These are phyloP conservation scores for Yarrowia sp. DNA, from an alignment of 805 yeast species.

Conservation along the genomic window DNA sequence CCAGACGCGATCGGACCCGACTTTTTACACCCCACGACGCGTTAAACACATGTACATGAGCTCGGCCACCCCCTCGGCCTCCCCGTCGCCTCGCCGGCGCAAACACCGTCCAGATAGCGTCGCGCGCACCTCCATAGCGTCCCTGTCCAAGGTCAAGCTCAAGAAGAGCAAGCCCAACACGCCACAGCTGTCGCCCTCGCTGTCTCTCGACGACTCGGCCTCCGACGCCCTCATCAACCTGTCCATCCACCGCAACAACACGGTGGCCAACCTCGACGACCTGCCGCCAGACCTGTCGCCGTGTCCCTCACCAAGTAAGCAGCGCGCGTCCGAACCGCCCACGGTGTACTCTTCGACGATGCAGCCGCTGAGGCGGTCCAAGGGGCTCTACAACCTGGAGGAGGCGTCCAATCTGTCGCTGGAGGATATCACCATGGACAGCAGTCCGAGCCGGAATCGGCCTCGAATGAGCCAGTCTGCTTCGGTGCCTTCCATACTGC, in stretches of 20 bases:
- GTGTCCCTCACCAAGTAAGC: slow-evolving; percentile 14
- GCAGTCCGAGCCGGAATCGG: background rate
- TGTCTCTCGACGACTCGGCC: slow-evolving; percentile 20
- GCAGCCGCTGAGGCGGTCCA: slow-evolving; percentile 41
- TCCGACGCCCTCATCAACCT: slow-evolving; percentile 26
- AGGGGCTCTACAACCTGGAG: slow-evolving; percentile 44
- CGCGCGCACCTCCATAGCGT: slow-evolving; percentile 10
- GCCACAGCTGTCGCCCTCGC: slow-evolving; percentile 18
- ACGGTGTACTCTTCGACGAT: slow-evolving; percentile 18
- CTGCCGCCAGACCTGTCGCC: slow-evolving; percentile 11
- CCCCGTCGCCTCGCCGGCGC: slow-evolving; percentile 26
- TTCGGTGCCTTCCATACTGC: background rate
- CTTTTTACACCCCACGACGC: background rate
- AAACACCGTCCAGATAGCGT: slow-evolving; percentile 14
- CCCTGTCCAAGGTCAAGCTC: slow-evolving; percentile 19
- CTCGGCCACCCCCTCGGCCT: slow-evolving; percentile 26
- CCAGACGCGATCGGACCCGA: background rate
- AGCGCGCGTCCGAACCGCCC: slow-evolving; percentile 20
- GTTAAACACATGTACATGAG: slow-evolving; percentile 8
- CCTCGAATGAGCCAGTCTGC: background rate
- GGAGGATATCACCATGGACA: slow-evolving; percentile 5
- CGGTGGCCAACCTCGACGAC: slow-evolving; percentile 10
- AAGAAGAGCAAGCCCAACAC: slow-evolving; percentile 27
- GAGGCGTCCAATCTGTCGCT: slow-evolving; percentile 36
- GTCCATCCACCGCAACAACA: slow-evolving; percentile 27